A percentile compares a stretch with the other conserved stretches of the same genome.
Conservation (phyloP, 2,329 filamentous ascomycete genomes). For the Pseudocercospora musae region DNA sequence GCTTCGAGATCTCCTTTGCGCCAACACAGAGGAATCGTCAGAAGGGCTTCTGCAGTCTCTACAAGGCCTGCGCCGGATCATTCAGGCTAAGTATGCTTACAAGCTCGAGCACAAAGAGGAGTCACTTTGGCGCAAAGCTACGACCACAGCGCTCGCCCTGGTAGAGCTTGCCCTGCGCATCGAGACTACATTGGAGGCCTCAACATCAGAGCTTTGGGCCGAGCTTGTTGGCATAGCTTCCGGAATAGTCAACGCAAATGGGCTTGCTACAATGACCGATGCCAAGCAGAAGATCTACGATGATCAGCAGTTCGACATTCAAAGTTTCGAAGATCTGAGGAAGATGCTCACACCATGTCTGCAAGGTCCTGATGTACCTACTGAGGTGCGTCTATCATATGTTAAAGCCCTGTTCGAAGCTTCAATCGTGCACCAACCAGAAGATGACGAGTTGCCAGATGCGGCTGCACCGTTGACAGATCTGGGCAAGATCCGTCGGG, state of each 20-base stretch:
- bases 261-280: constrained; percentile 32
- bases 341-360: constrained; percentile 71
- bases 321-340: constrained; percentile 66
- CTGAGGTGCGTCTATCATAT: constrained; percentile 66
- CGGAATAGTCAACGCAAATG: constrained; percentile 39
- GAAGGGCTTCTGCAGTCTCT: constrained; percentile 65
- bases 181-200: constrained; percentile 24
- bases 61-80: constrained; percentile 64
- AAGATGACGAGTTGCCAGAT: constrained; percentile 57
- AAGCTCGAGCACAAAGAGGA: constrained; percentile 65
- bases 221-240: constrained; percentile 39
- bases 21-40: constrained; percentile 63
- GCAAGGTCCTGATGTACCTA: constrained; percentile 62
- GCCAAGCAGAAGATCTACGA: constrained; percentile 44
- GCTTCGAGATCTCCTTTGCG: constrained; percentile 57
- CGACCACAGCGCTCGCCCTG: constrained; percentile 65
- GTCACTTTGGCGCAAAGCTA: constrained; percentile 77
- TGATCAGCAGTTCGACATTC: constrained; percentile 80
- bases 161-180: constrained; percentile 49
- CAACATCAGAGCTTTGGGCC: constrained; percentile 46
- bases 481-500: constrained; percentile 64
- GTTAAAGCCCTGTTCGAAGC: constrained; percentile 73
- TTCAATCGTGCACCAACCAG: constrained; percentile 69
- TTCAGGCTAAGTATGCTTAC: constrained; percentile 78
- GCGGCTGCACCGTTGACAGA: constrained; percentile 55